Conservation (phyloP, 2,329 filamentous ascomycete genomes). For the Colletotrichum camelliae region DNA sequence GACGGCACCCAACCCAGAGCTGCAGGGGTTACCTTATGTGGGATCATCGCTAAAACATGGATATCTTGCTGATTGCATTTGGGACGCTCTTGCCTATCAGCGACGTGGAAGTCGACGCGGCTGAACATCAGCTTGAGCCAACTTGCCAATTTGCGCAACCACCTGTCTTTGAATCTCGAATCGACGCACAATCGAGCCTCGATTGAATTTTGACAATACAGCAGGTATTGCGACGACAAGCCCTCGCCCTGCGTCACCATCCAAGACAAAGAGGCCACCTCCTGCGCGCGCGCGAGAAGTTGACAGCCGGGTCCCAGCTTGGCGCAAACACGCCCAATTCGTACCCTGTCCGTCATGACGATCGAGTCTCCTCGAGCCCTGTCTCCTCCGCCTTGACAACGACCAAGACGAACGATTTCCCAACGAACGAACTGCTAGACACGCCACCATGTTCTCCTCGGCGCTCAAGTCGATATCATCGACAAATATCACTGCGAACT, state of each 20-base stretch:
- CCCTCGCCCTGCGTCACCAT: not conserved
- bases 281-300: not conserved
- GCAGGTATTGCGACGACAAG: not conserved
- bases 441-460: constrained; percentile 75
- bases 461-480: constrained; percentile 92
- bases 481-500: constrained; percentile 90
- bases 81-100: constrained; percentile 14
- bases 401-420: not conserved
- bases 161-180: not conserved
- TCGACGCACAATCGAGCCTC: not conserved
- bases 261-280: not conserved
- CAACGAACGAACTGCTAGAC: constrained; percentile 7
- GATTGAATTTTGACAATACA: not conserved
- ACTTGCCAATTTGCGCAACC: not conserved
- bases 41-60: constrained; percentile 17
- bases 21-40: constrained; percentile 9
- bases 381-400: constrained; percentile 21
- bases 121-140: constrained; percentile 14
- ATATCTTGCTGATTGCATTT: constrained; percentile 12
- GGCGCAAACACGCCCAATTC: constrained; percentile 11
- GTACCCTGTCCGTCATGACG: constrained; percentile 23
- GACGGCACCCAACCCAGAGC: not conserved
- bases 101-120: constrained; percentile 20
- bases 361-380: constrained; percentile 16
- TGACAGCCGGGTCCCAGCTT: constrained; percentile 4